Percentiles rank a stretch among this genome's conserved stretches.
Evolutionary conservation across 2,329 filamentous ascomycete species (phyloP).

Genomic region (Fusarium redolens): DNA sequence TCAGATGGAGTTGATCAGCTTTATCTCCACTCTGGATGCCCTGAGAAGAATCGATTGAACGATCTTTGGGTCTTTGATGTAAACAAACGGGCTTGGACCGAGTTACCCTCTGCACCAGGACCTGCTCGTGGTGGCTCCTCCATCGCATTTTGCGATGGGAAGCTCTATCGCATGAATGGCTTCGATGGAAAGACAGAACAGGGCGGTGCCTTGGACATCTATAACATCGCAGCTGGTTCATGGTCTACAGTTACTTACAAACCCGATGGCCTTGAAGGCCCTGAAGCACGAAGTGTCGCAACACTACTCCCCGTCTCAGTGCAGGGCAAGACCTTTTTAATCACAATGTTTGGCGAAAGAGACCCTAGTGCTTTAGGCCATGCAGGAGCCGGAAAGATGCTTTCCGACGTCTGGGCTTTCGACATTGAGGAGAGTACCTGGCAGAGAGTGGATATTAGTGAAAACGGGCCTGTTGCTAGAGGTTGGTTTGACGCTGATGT

Average conservation of each 20-base stretch:
- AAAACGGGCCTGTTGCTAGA: background rate
- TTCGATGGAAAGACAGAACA: background rate
- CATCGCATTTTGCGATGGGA: background rate
- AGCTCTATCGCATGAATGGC: background rate
- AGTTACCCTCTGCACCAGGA: background rate
- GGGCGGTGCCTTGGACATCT: background rate
- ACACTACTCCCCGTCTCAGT: accelerated
- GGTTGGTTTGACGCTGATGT: conserved; percentile 5
- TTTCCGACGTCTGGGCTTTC: background rate
- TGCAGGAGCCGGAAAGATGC: conserved; percentile 3
- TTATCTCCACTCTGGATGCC: conserved; percentile 2
- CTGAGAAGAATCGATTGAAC: background rate
- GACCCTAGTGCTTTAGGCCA: background rate
- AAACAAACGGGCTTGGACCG: accelerated
- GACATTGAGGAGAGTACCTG: accelerated
- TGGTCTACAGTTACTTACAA: background rate
- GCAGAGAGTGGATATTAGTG: background rate
- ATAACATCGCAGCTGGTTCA: accelerated
- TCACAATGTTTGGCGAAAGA: conserved; percentile 6
- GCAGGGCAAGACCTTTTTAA: accelerated
- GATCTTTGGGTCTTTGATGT: conserved; percentile 1
- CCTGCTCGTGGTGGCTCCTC: background rate
- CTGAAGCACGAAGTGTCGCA: conserved; percentile 3
- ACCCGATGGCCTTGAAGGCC: background rate
- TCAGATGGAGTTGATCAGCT: background rate